These are phyloP conservation scores for Monosporascus sp. DNA, from an alignment of 2,329 filamentous ascomycete genomes.

Conservation along the genomic window DNA sequence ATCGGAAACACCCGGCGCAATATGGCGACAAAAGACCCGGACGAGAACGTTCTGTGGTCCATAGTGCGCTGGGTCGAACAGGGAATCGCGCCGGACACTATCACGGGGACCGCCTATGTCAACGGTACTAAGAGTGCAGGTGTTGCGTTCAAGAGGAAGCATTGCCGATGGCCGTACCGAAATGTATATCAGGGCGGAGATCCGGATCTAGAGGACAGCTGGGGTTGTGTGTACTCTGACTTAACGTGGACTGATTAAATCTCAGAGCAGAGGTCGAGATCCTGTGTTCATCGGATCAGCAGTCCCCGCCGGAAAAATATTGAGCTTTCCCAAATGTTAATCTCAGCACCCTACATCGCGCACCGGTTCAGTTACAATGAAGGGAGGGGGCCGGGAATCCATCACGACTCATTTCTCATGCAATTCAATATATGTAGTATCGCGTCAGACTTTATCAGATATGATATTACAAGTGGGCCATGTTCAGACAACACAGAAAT, in stretches of 20 bases:
- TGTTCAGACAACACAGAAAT: no score
- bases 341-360: no score
- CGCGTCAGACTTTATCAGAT: no score
- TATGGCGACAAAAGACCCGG: conserved; percentile 23
- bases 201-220: conserved; percentile 10
- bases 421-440: no score
- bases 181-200: conserved; percentile 12
- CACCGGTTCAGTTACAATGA: no score
- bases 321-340: no score
- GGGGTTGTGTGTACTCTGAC: conserved; percentile 1
- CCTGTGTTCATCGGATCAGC: no score
- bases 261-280: no score
- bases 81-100: conserved; percentile 32
- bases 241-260: background rate
- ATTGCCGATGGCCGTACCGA: conserved; percentile 12
- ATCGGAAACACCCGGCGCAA: conserved; percentile 20
- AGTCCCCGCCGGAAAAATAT: no score
- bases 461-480: no score
- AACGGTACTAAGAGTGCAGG: conserved; percentile 6
- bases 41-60: conserved; percentile 38
- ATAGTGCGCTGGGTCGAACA: conserved; percentile 43
- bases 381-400: no score
- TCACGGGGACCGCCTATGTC: conserved; percentile 14
- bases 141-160: conserved; percentile 9
- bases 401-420: no score